phyloP scores from a whole-genome alignment of 2,329 filamentous ascomycete species.

The Fusarium fracticaudum region DNA sequence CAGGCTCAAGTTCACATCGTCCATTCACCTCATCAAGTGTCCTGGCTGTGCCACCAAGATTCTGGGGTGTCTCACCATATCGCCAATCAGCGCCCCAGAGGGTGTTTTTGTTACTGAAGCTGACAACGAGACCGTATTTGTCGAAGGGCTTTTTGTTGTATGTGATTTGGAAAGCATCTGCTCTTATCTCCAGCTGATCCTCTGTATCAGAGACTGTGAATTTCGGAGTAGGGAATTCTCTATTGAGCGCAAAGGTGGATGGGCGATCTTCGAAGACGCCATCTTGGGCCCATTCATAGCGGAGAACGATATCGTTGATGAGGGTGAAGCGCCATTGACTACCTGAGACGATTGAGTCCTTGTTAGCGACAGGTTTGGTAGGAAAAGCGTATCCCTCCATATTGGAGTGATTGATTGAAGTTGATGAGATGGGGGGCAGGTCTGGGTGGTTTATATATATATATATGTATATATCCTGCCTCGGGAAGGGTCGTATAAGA shows the following conservation, averaged over 20 bases:
- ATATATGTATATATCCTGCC: not conserved
- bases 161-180: constrained; percentile 62
- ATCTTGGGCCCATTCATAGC: constrained; percentile 71
- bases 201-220: constrained; percentile 59
- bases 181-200: constrained; percentile 64
- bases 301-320: constrained; percentile 64
- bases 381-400: constrained; percentile 37
- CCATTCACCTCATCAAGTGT: constrained; percentile 66
- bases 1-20: constrained; percentile 57
- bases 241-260: constrained; percentile 68
- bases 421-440: not conserved
- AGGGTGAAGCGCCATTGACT: constrained; percentile 67
- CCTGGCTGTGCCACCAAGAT: constrained; percentile 60
- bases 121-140: constrained; percentile 57
- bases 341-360: constrained; percentile 29
- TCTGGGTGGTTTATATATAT: not conserved
- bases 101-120: constrained; percentile 54
- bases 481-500: not conserved
- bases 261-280: constrained; percentile 69
- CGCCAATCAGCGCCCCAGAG: constrained; percentile 52
- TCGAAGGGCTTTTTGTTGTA: constrained; percentile 68
- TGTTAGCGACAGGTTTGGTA: constrained; percentile 29
- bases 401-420: not conserved
- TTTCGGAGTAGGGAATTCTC: constrained; percentile 53
- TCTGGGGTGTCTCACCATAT: constrained; percentile 56